Conservation (phyloP, 2,329 filamentous ascomycete genomes). For the Pseudofabraea citricarpa region DNA sequence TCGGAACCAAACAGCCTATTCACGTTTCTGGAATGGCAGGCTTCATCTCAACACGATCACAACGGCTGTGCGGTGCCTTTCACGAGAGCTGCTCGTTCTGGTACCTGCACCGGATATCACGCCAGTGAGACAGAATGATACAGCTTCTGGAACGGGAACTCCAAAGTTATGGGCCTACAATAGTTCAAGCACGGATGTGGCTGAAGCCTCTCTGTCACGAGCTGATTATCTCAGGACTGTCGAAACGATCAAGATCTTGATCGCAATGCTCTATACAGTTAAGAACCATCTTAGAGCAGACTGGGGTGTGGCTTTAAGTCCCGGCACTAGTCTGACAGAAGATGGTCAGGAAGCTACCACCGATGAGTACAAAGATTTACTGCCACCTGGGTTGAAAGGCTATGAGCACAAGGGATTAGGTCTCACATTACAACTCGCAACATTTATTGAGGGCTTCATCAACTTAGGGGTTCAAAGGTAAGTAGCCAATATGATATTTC, state of each 20-base stretch:
- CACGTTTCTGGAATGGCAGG: slow-evolving; percentile 50
- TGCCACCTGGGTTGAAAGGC: slow-evolving; percentile 44
- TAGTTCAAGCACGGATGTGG: neutral
- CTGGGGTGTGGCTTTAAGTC: slow-evolving; percentile 43
- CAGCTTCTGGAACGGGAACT: neutral
- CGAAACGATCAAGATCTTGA: slow-evolving; percentile 49
- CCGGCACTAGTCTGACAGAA: slow-evolving; percentile 23
- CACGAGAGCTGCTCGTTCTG: slow-evolving; percentile 43
- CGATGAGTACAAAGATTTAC: slow-evolving; percentile 44
- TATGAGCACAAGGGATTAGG: slow-evolving; percentile 55
- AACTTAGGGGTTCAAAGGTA: slow-evolving; percentile 43
- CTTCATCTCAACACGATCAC: slow-evolving; percentile 51
- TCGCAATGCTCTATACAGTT: slow-evolving; percentile 58
- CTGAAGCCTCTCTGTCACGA: slow-evolving; percentile 9
- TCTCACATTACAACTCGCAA: slow-evolving; percentile 54
- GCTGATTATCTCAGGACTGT: slow-evolving; percentile 43
- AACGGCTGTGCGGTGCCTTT: slow-evolving; percentile 55
- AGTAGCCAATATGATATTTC: slow-evolving; percentile 5
- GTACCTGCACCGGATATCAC: slow-evolving; percentile 24
- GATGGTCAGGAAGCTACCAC: slow-evolving; percentile 27
- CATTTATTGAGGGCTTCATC: slow-evolving; percentile 56
- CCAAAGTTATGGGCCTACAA: neutral
- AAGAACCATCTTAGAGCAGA: slow-evolving; percentile 61
- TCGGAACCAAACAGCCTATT: slow-evolving; percentile 49
- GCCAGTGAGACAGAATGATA: too few species aligned